Base-by-base conservation (phyloP, 148 eudicot species). In the Pouteria glomerata region DNA sequence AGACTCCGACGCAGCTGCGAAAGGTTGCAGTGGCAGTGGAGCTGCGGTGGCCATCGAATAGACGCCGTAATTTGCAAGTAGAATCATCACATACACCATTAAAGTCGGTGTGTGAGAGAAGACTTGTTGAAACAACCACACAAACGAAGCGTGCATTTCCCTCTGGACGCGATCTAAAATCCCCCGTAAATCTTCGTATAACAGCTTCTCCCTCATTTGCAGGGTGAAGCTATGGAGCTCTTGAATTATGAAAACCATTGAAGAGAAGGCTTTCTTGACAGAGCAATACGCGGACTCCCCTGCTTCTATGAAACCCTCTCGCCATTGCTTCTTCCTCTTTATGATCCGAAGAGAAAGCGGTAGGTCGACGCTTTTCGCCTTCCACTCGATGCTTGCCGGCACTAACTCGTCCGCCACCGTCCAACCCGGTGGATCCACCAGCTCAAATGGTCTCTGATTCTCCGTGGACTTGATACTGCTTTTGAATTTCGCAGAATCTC, bases 101-200 rank as follows among this genome's bases (percentile, higher is more conserved):
- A 93, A 70, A 19, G 90, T 84, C 0, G 98, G 98, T 0, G 98
- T 93, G 8, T 85, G 92, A 0, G 95, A 87, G 68, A 90, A 93
- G 0, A 93, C 91, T 74, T 89, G 96, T 61, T 93, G 92, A 53
- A 93, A 93, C 31, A 93, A 76, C 98, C 98, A 93, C 3, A 91
- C 95, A 41, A 93, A 93, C 0, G 97, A 93, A 1, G 92, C 89
- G 68, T 91, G 83, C 85, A 91, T 87, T 67, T 93, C 98, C 37
- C 58, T 41, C 58, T 90, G 92, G 14, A 93, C 98, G n/a, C 86
- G 81, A 0, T 57, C 75, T 2, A 90, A 41, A 66, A 90, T 80
- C 30, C 85, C 98, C 24, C 87, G 89, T 21, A 93, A 68, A 78
- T 93, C 98, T 68, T 90, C 91, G 58, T 75, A 89, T 16, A 69